A percentile compares a stretch with the other conserved stretches of the same genome.
Conservation (phyloP, 331 rosid species). For the Acacia pycnantha region DNA sequence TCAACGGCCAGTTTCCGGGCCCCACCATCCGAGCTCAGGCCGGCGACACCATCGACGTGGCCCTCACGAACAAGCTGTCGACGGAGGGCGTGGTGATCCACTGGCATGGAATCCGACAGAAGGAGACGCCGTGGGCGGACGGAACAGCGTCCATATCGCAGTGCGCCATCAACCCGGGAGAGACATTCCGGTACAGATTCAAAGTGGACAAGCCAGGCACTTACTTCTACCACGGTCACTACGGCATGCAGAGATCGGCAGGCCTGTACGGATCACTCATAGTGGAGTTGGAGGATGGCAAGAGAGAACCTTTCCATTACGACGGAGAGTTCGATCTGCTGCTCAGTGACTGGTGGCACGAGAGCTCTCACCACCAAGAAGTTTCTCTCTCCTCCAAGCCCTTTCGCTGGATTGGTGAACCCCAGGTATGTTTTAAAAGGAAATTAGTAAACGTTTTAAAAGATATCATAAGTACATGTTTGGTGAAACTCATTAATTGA, state of each 20-base stretch:
- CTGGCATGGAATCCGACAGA: conserved; percentile 72
- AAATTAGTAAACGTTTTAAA: no score
- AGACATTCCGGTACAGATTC: conserved; percentile 63
- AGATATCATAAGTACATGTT: no score
- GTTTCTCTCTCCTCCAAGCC: conserved; percentile 60
- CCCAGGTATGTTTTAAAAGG: conserved; percentile 62
- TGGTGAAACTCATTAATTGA: no score
- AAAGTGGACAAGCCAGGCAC: conserved; percentile 72
- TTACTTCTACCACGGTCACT: conserved; percentile 72
- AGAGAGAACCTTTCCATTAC: conserved; percentile 59
- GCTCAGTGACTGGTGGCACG: conserved; percentile 84
- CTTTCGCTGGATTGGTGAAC: conserved; percentile 67
- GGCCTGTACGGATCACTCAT: conserved; percentile 75
- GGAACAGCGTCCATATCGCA: conserved; percentile 94
- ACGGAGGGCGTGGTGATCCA: conserved; percentile 71
- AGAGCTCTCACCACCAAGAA: conserved; percentile 45
- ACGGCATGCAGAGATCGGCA: conserved; percentile 72
- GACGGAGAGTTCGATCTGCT: conserved; percentile 59
- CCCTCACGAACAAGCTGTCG: conserved; percentile 56
- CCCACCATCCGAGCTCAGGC: conserved; percentile 61
- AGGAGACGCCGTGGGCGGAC: conserved; percentile 90
- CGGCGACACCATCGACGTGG: conserved; percentile 57
- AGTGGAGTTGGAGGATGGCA: conserved; percentile 51
- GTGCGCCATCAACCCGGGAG: conserved; percentile 83
- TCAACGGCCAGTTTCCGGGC: conserved; percentile 69